Base-by-base conservation (phyloP, 495 filamentous ascomycete genomes). In the Schizothecium vesticola region DNA sequence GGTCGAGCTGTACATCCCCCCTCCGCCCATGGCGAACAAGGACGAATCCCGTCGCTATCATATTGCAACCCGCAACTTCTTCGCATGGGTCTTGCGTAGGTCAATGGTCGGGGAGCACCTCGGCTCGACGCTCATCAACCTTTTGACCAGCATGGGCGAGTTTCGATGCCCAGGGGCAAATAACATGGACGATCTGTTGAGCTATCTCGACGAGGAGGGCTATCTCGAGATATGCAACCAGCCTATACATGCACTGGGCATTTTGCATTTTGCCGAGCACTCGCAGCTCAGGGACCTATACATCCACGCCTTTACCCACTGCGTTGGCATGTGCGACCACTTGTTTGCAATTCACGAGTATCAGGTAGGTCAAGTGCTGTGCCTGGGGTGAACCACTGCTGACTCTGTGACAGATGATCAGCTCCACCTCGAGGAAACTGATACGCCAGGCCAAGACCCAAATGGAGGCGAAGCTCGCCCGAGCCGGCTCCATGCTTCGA, bases 301-400 rank as follows among this genome's bases (percentile, higher is more conserved):
- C 80, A 84, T 83, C 16, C 82, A 89, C 70, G 85, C 88, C 1
- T 90, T 90, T 73, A 85, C 82, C 12, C 89, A 91, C 69, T 90
- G 88, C 71, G 83, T 85, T 43, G 89, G 89, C 61, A 91, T 91
- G 89, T 84, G 80, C 70, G 85, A 88, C 22, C 76, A 75, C 21
- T 67, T 91, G 22, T 75, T 75, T 64, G 64, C 69, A 5, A 83
- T 82, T 67, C 67, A 77, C 21, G 89, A 89, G 69, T 90, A 85
- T 65, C 81, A 84, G 77, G 87, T 86, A 75, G 26, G 82, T 76
- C 3, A 1, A 12, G n/a, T 29, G n/a, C 58, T 21, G 36, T 24
- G 12, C 13, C 13, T 21, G 8, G 7, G 43, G 6, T 19, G n/a
- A 16, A 11, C 12, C 23, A 16, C 7, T 23, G 43, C 69, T 71